A percentile compares a stretch with the other conserved stretches of the same genome.
These are phyloP conservation scores for Fraxinus floribunda DNA, from an alignment of 305 asterid genomes.

Conservation along the genomic window DNA sequence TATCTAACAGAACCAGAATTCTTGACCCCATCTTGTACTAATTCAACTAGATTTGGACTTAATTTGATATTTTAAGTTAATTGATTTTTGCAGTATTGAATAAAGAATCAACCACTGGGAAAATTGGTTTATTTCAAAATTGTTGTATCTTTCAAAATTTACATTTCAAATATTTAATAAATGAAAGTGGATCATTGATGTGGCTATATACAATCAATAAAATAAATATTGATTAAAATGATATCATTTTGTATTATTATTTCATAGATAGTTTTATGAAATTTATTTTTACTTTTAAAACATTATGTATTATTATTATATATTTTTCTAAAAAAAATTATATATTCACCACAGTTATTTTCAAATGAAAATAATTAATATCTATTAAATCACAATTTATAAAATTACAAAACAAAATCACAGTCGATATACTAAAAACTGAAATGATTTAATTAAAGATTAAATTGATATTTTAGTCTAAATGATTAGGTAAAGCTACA, in stretches of 20 bases:
- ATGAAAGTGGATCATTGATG: background rate
- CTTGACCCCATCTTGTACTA: background rate
- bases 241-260: background rate
- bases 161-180: too few species aligned
- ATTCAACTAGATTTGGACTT: background rate
- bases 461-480: background rate
- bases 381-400: background rate
- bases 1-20: background rate
- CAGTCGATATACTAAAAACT: background rate
- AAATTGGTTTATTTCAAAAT: background rate
- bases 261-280: background rate
- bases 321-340: background rate
- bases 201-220: background rate
- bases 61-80: background rate
- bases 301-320: too few species aligned
- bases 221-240: too few species aligned
- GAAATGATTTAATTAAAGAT: background rate
- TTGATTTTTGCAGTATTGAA: too few species aligned
- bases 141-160: background rate
- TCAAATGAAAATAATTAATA: background rate
- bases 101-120: background rate
- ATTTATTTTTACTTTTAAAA: too few species aligned
- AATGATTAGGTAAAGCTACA: background rate
- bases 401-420: background rate
- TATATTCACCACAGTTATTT: background rate